Conservation (phyloP, 805 yeast species). For the Teunomyces cretensis region DNA sequence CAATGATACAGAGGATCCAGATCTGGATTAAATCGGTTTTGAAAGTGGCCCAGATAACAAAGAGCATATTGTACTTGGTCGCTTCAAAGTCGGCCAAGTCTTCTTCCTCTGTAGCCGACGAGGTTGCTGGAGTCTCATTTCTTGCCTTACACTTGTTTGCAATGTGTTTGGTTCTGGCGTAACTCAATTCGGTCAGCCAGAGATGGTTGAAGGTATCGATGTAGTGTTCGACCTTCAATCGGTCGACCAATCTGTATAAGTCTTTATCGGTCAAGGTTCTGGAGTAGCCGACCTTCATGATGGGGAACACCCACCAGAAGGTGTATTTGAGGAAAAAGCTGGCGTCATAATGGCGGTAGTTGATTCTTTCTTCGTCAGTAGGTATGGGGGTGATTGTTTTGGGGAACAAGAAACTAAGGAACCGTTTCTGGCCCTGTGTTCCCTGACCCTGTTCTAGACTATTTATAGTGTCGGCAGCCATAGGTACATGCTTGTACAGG, state of each 20-base stretch:
- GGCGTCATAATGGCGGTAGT: constrained; percentile 43
- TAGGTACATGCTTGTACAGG: neutral
- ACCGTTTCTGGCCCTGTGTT: constrained; percentile 27
- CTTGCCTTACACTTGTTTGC: neutral
- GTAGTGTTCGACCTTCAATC: constrained; percentile 5
- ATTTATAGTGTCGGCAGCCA: neutral
- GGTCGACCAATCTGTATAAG: constrained; percentile 4
- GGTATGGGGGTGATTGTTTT: constrained; percentile 52
- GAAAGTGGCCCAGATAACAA: neutral
- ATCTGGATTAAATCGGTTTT: neutral
- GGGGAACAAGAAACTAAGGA: constrained; percentile 31
- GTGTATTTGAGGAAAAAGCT: constrained; percentile 24
- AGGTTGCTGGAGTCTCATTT: constrained; percentile 10
- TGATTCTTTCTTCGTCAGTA: constrained; percentile 45
- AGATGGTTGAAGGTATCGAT: neutral
- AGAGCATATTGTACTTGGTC: neutral
- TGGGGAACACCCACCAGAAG: constrained; percentile 15
- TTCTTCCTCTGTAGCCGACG: neutral
- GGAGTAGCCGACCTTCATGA: constrained; percentile 6
- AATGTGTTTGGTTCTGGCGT: constrained; percentile 8
- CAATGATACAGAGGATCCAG: neutral
- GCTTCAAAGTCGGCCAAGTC: neutral
- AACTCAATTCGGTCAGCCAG: neutral
- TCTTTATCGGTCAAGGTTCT: constrained; percentile 8
- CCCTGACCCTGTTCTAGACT: neutral